Evolutionary conservation across 23 red algal genomes (phyloP).

Genomic region (Gracilaria caudata): DNA sequence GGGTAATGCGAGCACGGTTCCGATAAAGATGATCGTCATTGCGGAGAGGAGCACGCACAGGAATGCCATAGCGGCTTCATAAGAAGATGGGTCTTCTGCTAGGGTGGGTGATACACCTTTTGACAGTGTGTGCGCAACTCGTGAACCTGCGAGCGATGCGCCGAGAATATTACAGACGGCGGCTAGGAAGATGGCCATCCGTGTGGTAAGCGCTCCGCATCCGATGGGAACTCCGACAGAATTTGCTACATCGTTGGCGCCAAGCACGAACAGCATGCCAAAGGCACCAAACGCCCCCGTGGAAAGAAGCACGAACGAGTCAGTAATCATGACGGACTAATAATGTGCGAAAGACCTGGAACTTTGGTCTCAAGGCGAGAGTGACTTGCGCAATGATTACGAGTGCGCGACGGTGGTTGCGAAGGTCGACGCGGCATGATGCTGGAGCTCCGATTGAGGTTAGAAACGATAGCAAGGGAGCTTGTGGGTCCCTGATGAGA

Average conservation of each 20-base stretch:
- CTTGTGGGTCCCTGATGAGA: neutral
- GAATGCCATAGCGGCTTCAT: conserved; percentile 46
- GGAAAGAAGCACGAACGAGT: conserved; percentile 38
- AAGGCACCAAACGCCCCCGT: conserved; percentile 40
- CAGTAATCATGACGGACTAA: neutral
- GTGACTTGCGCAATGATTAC: neutral
- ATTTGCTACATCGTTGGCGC: conserved; percentile 88
- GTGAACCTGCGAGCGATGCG: conserved; percentile 69
- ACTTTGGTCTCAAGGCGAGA: neutral
- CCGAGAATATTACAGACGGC: conserved; percentile 76
- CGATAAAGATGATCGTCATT: conserved; percentile 62
- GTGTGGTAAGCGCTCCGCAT: conserved; percentile 58
- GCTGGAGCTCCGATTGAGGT: neutral
- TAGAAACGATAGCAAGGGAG: neutral
- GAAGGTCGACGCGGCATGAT: neutral
- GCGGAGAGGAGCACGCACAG: conserved; percentile 67
- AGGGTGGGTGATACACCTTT: conserved; percentile 51
- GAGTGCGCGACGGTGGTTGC: neutral
- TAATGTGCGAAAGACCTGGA: neutral
- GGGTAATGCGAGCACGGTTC: conserved; percentile 65
- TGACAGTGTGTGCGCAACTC: conserved; percentile 74
- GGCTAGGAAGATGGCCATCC: conserved; percentile 66
- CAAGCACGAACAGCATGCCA: conserved; percentile 65
- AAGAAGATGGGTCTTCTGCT: neutral
- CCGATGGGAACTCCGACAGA: conserved; percentile 81